Percentiles rank a stretch among this genome's conserved stretches.
Evolutionary conservation across 306 rosid species (phyloP).

Genomic region (Argentina anserina): DNA sequence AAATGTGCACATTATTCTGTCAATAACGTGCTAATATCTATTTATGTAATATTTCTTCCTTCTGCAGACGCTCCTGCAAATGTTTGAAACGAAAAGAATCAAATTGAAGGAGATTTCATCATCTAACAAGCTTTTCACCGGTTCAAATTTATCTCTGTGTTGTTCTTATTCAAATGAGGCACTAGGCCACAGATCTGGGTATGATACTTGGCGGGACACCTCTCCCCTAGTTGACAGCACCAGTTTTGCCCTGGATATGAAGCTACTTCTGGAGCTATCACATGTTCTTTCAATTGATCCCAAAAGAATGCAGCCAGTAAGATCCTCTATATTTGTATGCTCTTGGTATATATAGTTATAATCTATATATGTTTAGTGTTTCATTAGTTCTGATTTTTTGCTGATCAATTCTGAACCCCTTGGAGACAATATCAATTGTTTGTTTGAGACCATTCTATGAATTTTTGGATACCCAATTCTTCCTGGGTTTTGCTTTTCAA

Average conservation of each 20-base stretch:
- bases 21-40: neutral
- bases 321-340: constrained; percentile 6
- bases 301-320: constrained; percentile 42
- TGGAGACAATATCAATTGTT: neutral
- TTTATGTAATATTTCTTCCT: constrained; percentile 1
- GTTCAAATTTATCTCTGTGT: constrained; percentile 40
- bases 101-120: constrained; percentile 36
- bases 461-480: neutral
- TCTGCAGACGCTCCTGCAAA: constrained; percentile 45
- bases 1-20: neutral
- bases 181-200: constrained; percentile 39
- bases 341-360: neutral
- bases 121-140: constrained; percentile 25
- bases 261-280: constrained; percentile 56
- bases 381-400: neutral
- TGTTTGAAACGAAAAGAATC: constrained; percentile 43
- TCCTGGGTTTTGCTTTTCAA: neutral
- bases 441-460: neutral
- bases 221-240: constrained; percentile 51
- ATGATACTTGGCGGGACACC: constrained; percentile 56
- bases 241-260: constrained; percentile 69
- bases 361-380: neutral
- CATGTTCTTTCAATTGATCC: constrained; percentile 48
- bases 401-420: neutral
- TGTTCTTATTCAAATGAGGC: constrained; percentile 47